These are phyloP conservation scores for Wickerhamiella musiphila DNA, from an alignment of 805 yeast genomes.

Conservation along the genomic window DNA sequence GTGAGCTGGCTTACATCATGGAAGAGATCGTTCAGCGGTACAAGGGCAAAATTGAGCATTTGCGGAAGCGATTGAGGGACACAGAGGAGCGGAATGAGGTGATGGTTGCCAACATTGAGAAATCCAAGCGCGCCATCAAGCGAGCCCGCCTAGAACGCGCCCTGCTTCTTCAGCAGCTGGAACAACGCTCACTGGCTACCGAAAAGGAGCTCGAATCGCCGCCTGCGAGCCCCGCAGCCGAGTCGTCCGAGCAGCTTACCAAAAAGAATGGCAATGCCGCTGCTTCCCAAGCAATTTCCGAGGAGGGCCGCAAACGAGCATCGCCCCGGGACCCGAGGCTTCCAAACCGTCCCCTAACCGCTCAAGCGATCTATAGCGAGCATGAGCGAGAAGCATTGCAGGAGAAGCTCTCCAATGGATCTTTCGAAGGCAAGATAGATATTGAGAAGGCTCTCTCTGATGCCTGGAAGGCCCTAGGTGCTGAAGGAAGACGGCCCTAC, in stretches of 20 bases:
- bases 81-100: conserved; percentile 65
- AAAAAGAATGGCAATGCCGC: too few relatives aligned
- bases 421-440: neutral
- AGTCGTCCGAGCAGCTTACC: too few relatives aligned
- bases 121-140: conserved; percentile 60
- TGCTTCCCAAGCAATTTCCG: neutral
- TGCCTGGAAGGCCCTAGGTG: conserved; percentile 62
- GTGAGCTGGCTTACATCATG: too few relatives aligned
- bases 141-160: conserved; percentile 72
- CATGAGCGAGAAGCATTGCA: conserved; percentile 59
- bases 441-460: conserved; percentile 51
- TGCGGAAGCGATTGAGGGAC: conserved; percentile 49
- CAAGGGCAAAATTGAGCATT: conserved; percentile 51
- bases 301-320: conserved; percentile 12
- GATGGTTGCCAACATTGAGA: conserved; percentile 54
- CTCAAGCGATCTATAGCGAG: conserved; percentile 76
- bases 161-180: conserved; percentile 62
- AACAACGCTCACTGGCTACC: conserved; percentile 21
- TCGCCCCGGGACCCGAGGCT: conserved; percentile 60
- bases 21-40: too few relatives aligned
- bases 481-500: conserved; percentile 53
- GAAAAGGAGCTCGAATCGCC: conserved; percentile 10
- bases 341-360: conserved; percentile 83
- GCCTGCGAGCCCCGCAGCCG: conserved; percentile 7
- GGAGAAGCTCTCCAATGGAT: too few relatives aligned